Evolutionary conservation across 139 green algal species (phyloP).

Genomic region (Haematococcus sp.): DNA sequence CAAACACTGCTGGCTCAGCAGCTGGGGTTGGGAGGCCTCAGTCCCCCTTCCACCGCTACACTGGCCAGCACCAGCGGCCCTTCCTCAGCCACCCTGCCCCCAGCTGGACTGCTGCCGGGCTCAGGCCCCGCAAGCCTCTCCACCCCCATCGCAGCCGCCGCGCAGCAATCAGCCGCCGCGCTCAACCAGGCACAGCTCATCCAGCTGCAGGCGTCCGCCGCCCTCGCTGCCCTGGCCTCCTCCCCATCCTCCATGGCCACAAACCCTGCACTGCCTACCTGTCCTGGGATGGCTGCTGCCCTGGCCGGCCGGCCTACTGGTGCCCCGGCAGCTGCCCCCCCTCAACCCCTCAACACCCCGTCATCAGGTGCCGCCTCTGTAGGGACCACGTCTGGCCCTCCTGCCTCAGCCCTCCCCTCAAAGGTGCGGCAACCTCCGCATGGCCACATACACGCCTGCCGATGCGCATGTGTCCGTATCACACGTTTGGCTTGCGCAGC

Average conservation of each 20-base stretch:
- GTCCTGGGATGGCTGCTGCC: background rate
- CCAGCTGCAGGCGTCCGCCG: conserved; percentile 2
- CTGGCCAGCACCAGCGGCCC: too few relatives aligned
- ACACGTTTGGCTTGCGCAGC: too few relatives aligned
- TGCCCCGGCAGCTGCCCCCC: background rate
- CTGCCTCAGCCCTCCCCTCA: too few relatives aligned
- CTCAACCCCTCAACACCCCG: background rate
- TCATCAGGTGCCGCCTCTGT: background rate
- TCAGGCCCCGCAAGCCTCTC: background rate
- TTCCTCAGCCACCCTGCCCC: background rate
- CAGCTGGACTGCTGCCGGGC: background rate
- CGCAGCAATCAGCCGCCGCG: background rate
- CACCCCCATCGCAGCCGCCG: too few relatives aligned
- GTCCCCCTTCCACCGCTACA: too few relatives aligned
- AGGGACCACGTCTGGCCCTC: background rate
- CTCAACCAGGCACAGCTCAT: conserved; percentile 3
- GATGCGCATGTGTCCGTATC: too few relatives aligned
- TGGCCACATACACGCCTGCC: too few relatives aligned
- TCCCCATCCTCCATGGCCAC: background rate
- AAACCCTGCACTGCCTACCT: too few relatives aligned
- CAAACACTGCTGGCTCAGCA: too few relatives aligned
- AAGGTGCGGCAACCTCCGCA: too few relatives aligned
- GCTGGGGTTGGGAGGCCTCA: too few relatives aligned
- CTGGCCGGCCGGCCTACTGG: background rate
- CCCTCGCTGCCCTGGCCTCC: background rate